Percentiles rank a stretch among this genome's conserved stretches.
Evolutionary conservation across 257 asterid species (phyloP).

Genomic region (Fraxinus quadrangulata): DNA sequence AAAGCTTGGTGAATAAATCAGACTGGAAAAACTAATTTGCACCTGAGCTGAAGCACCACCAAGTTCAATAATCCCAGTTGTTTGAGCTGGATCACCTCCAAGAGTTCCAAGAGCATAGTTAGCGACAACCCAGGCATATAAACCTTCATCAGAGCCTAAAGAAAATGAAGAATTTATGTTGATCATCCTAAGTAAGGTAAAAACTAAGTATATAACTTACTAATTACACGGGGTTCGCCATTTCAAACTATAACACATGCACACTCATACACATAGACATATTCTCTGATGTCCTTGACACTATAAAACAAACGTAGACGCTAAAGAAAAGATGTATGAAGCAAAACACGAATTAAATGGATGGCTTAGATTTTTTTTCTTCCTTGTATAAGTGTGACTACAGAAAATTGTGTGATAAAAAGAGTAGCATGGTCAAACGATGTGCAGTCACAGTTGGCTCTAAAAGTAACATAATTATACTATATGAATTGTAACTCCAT

Average conservation of each 20-base stretch:
- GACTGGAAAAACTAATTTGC: conserved; percentile 24
- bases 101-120: conserved; percentile 94
- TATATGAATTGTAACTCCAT: background rate
- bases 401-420: background rate
- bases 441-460: background rate
- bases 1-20: background rate
- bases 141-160: conserved; percentile 95
- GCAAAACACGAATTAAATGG: background rate
- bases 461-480: background rate
- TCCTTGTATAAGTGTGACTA: background rate
- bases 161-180: conserved; percentile 10
- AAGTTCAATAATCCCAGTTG: conserved; percentile 96
- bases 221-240: background rate
- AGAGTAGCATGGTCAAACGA: background rate
- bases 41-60: conserved; percentile 99
- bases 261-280: conserved; percentile 3
- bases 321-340: background rate
- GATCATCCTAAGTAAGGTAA: conserved; percentile 5
- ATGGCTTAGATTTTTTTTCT: too few species aligned
- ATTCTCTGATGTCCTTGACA: background rate
- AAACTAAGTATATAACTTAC: background rate
- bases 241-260: conserved; percentile 15
- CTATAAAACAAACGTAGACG: background rate
- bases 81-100: conserved; percentile 79
- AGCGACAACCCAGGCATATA: conserved; percentile 98